Percentiles rank a stretch among this genome's conserved stretches.
These are phyloP conservation scores for Begonia masoniana DNA, from an alignment of 306 rosid genomes.

Conservation along the genomic window DNA sequence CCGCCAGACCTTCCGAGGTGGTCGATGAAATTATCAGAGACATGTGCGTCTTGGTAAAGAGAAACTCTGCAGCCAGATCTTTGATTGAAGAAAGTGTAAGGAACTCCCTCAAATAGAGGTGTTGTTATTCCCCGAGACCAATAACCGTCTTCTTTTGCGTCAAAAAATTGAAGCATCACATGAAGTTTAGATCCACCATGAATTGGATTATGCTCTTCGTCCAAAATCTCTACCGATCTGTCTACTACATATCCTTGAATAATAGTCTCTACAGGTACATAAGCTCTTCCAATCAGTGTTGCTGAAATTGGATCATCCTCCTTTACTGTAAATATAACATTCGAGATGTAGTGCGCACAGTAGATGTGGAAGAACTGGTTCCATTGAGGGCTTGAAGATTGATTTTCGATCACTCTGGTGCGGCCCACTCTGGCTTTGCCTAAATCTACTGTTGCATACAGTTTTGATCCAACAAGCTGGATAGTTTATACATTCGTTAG, in stretches of 20 bases:
- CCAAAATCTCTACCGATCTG: conserved; percentile 39
- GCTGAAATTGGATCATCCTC: conserved; percentile 54
- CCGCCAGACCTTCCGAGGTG: conserved; percentile 5
- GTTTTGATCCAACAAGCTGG: conserved; percentile 52
- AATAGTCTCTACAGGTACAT: conserved; percentile 32
- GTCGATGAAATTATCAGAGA: conserved; percentile 5
- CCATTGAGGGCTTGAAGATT: conserved; percentile 41
- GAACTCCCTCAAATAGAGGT: conserved; percentile 41
- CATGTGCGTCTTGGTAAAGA: conserved; percentile 78
- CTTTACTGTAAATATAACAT: conserved; percentile 57
- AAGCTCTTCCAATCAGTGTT: conserved; percentile 72
- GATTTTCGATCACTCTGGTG: conserved; percentile 30
- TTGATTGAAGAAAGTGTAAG: conserved; percentile 47
- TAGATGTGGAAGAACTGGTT: conserved; percentile 38
- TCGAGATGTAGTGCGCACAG: conserved; percentile 52
- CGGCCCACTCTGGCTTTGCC: conserved; percentile 52
- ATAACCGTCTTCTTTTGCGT: conserved; percentile 10
- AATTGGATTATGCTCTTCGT: conserved; percentile 40
- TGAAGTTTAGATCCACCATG: conserved; percentile 33
- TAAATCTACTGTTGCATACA: conserved; percentile 75
- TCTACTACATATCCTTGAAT: conserved; percentile 12
- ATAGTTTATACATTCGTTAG: not conserved
- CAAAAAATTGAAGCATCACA: conserved; percentile 27
- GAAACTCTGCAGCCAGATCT: conserved; percentile 54
- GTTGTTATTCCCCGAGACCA: conserved; percentile 44